Evolutionary conservation across 306 rosid genomes (phyloP).

Genomic region (Prunus dulcis): DNA sequence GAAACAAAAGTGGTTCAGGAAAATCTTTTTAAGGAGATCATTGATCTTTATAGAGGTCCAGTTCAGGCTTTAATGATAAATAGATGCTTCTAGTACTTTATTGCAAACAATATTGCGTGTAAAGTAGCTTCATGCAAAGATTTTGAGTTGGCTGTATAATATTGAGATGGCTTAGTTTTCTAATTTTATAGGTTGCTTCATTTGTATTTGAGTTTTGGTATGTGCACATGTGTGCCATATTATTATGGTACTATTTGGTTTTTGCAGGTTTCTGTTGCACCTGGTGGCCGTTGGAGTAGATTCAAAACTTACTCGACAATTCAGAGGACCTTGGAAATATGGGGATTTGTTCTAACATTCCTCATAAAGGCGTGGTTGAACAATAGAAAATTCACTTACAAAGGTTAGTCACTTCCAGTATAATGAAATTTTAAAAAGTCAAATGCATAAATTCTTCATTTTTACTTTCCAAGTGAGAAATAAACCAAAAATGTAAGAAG

Average conservation of each 20-base stretch:
- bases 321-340: conserved; percentile 94
- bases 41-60: not conserved
- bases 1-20: not conserved
- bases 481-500: not conserved
- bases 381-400: conserved; percentile 71
- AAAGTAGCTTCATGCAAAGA: not conserved
- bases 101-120: not conserved
- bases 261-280: conserved; percentile 81
- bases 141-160: not conserved
- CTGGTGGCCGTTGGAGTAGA: conserved; percentile 98
- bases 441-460: not conserved
- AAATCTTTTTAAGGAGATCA: not conserved
- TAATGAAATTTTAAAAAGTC: not conserved
- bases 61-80: not conserved
- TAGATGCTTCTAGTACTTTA: not conserved
- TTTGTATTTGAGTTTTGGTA: not conserved
- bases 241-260: conserved; percentile 17
- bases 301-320: conserved; percentile 95
- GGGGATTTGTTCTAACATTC: conserved; percentile 94
- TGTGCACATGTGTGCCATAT: not conserved
- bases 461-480: not conserved
- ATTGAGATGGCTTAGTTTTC: not conserved
- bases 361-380: conserved; percentile 78
- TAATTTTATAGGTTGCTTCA: not conserved
- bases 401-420: conserved; percentile 43